These are phyloP conservation scores for Sungouiozyma intestinalis DNA, from an alignment of 805 yeast species.

Conservation along the genomic window DNA sequence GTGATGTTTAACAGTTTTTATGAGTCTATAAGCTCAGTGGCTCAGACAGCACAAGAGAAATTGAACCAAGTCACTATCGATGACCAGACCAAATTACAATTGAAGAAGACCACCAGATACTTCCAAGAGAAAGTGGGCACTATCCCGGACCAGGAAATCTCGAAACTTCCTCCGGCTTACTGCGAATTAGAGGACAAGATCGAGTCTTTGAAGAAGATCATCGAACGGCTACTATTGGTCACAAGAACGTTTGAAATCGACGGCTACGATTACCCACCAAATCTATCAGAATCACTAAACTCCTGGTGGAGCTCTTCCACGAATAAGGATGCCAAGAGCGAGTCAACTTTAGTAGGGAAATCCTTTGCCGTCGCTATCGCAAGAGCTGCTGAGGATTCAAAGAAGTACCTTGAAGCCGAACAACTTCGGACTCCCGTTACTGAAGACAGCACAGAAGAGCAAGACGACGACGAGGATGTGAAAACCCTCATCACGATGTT, in stretches of 20 bases:
- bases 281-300: slow-evolving; percentile 51
- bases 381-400: slow-evolving; percentile 41
- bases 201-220: slow-evolving; percentile 51
- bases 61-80: slow-evolving; percentile 12
- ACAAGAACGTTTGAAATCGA: slow-evolving; percentile 61
- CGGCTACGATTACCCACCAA: slow-evolving; percentile 77
- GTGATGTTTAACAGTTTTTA: background rate
- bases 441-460: too few relatives aligned
- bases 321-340: slow-evolving; percentile 5
- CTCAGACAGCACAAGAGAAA: slow-evolving; percentile 25
- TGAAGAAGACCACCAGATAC: slow-evolving; percentile 22
- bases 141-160: slow-evolving; percentile 43
- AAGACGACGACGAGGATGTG: slow-evolving; percentile 40
- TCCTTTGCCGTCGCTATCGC: slow-evolving; percentile 66
- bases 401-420: slow-evolving; percentile 22
- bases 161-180: slow-evolving; percentile 68
- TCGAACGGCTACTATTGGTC: slow-evolving; percentile 40
- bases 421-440: slow-evolving; percentile 8
- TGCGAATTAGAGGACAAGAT: slow-evolving; percentile 55
- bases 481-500: slow-evolving; percentile 34
- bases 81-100: slow-evolving; percentile 23
- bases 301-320: slow-evolving; percentile 36
- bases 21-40: slow-evolving; percentile 19
- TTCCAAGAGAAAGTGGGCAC: slow-evolving; percentile 54
- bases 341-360: slow-evolving; percentile 35